phyloP scores from a whole-genome alignment of 352 stramenopile species.

The Globisporangium splendens region DNA sequence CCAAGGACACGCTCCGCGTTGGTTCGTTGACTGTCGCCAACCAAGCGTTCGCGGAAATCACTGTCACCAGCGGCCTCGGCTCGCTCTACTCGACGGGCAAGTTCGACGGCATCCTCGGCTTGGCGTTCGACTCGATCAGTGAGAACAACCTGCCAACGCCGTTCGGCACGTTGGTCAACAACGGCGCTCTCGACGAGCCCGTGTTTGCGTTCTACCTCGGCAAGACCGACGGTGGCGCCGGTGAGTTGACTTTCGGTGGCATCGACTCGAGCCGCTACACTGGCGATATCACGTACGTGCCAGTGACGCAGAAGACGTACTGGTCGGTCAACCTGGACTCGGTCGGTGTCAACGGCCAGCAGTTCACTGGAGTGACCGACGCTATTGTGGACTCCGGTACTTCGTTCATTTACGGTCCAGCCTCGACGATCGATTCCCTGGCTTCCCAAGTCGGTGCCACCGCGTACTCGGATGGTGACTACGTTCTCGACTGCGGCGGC shows the following conservation, averaged over 20 bases:
- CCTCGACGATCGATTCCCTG: conserved; percentile 12
- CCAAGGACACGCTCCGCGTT: conserved; percentile 48
- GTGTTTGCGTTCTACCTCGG: conserved; percentile 91
- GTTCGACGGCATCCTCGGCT: conserved; percentile 92
- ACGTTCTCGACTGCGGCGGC: conserved; percentile 89
- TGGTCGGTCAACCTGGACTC: conserved; percentile 35
- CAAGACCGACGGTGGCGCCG: conserved; percentile 9
- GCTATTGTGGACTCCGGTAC: conserved; percentile 27
- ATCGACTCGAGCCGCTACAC: conserved; percentile 75
- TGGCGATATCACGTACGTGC: conserved; percentile 79
- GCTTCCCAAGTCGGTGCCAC: conserved; percentile 46
- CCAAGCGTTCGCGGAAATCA: conserved; percentile 86
- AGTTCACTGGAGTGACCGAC: conserved; percentile 10
- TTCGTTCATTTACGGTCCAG: conserved; percentile 17
- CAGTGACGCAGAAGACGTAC: conserved; percentile 20
- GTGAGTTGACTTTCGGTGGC: conserved; percentile 27
- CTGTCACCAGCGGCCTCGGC: conserved; percentile 88
- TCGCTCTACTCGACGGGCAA: conserved; percentile 86
- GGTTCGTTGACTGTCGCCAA: conserved; percentile 26
- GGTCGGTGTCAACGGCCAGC: conserved; percentile 27
- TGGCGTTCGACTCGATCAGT: conserved; percentile 85
- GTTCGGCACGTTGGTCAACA: conserved; percentile 85
- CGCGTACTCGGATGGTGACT: conserved; percentile 88
- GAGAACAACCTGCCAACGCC: conserved; percentile 77
- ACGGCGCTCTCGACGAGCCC: conserved; percentile 56